Evolutionary conservation across 2,329 filamentous ascomycete genomes (phyloP).

Genomic region (Phialocephala sp.): DNA sequence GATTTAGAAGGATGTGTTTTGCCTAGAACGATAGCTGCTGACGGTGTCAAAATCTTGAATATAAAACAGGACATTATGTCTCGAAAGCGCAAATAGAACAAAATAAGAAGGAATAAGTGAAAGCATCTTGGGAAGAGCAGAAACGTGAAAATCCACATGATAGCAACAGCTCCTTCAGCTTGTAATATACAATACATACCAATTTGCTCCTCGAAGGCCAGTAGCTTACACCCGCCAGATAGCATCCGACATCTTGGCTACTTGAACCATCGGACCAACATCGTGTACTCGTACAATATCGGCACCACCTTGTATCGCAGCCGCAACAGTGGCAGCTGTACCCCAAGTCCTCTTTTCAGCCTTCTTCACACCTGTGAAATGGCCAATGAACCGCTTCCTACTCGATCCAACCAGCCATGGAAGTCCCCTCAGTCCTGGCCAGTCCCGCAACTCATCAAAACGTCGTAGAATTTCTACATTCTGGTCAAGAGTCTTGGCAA

Average conservation of each 20-base stretch:
- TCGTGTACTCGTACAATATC: slow-evolving; percentile 95
- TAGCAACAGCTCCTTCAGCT: neutral
- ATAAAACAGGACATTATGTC: too few species aligned
- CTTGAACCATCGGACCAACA: slow-evolving; percentile 82
- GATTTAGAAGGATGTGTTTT: too few species aligned
- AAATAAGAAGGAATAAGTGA: too few species aligned
- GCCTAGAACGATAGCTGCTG: too few species aligned
- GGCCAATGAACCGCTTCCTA: slow-evolving; percentile 87
- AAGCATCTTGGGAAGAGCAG: neutral
- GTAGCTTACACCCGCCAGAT: slow-evolving; percentile 66
- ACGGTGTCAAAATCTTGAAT: too few species aligned
- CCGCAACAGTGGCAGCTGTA: slow-evolving; percentile 86
- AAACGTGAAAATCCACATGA: neutral
- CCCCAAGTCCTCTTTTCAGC: slow-evolving; percentile 78
- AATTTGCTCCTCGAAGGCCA: neutral
- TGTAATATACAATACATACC: neutral
- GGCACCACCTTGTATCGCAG: slow-evolving; percentile 84
- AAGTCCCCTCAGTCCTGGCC: slow-evolving; percentile 69
- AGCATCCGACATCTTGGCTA: slow-evolving; percentile 89
- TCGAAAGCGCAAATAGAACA: too few species aligned
- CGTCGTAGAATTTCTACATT: slow-evolving; percentile 80
- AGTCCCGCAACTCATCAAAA: slow-evolving; percentile 66
- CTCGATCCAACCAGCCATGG: slow-evolving; percentile 92
- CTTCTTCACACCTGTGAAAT: slow-evolving; percentile 75
- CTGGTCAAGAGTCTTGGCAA: slow-evolving; percentile 82